A percentile compares a stretch with the other conserved stretches of the same genome.
These are phyloP conservation scores for Colletotrichum spaethianum DNA, from an alignment of 2,329 filamentous ascomycete genomes.

Conservation along the genomic window DNA sequence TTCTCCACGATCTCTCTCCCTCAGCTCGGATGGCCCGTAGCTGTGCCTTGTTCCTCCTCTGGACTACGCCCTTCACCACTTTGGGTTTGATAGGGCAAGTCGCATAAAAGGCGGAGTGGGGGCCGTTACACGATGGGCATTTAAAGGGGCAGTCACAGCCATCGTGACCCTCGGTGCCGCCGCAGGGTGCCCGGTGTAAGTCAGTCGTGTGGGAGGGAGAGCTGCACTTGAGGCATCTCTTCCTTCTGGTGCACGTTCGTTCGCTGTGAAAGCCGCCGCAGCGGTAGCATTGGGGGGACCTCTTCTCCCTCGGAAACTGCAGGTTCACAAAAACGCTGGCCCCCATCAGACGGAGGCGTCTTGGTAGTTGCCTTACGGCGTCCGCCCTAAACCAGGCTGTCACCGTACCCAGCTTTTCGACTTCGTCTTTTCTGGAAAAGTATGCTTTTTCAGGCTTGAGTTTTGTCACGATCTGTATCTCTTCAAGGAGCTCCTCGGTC, in stretches of 20 bases:
- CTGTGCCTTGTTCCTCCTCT: constrained; percentile 36
- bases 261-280: constrained; percentile 9
- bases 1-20: no score
- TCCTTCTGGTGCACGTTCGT: constrained; percentile 15
- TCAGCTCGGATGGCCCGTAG: constrained; percentile 5
- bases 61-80: constrained; percentile 14
- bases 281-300: constrained; percentile 4
- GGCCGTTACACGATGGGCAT: constrained; percentile 2
- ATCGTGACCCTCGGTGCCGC: constrained; percentile 1
- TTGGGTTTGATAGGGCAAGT: constrained; percentile 8
- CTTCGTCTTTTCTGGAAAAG: constrained; percentile 21
- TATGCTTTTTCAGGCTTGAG: constrained; percentile 15
- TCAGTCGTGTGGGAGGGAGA: constrained; percentile 38
- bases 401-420: constrained; percentile 1
- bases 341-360: constrained; percentile 14
- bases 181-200: constrained; percentile 33
- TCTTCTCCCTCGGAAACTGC: constrained; percentile 15
- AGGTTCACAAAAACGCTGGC: constrained; percentile 17
- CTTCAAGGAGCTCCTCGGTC: constrained; percentile 4
- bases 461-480: constrained; percentile 1
- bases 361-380: constrained; percentile 15
- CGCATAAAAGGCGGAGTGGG: not conserved
- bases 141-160: constrained; percentile 6
- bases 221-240: constrained; percentile 18
- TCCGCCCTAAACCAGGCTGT: constrained; percentile 18